phyloP scores from a whole-genome alignment of 768 basidiomycete species.

The Calocera cornea region DNA sequence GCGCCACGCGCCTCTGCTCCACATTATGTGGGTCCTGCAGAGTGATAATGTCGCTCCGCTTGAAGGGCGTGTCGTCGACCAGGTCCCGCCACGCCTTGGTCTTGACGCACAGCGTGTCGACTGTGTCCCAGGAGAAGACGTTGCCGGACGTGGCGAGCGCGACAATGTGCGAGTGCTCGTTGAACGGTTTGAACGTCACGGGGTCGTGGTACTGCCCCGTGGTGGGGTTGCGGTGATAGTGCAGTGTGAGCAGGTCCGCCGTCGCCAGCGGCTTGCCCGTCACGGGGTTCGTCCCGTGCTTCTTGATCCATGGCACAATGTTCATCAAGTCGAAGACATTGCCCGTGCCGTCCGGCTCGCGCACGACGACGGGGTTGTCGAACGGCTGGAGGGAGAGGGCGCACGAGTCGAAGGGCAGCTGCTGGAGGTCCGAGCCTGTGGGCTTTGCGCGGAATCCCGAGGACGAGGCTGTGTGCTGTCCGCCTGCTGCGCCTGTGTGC shows the following conservation, averaged over 20 bases:
- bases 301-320: conserved; percentile 93
- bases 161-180: conserved; percentile 88
- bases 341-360: conserved; percentile 69
- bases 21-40: conserved; percentile 82
- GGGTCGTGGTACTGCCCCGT: conserved; percentile 88
- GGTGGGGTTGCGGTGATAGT: conserved; percentile 62
- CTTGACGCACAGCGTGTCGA: conserved; percentile 41
- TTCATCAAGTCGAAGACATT: conserved; percentile 79
- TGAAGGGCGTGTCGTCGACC: conserved; percentile 71
- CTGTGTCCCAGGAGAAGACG: conserved; percentile 76
- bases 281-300: conserved; percentile 65
- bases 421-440: conserved; percentile 47
- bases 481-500: conserved; percentile 56
- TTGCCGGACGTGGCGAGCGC: conserved; percentile 83
- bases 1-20: conserved; percentile 10
- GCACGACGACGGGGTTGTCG: conserved; percentile 72
- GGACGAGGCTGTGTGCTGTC: conserved; percentile 64
- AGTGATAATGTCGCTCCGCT: conserved; percentile 83
- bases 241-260: conserved; percentile 60
- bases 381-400: conserved; percentile 85
- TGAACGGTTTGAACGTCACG: conserved; percentile 95
- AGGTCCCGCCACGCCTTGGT: conserved; percentile 59
- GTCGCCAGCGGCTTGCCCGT: conserved; percentile 60
- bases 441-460: conserved; percentile 56
- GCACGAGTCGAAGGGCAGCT: conserved; percentile 67